Evolutionary conservation across 208 protist genomes (phyloP).

Genomic region (Zelonia costaricensis): DNA sequence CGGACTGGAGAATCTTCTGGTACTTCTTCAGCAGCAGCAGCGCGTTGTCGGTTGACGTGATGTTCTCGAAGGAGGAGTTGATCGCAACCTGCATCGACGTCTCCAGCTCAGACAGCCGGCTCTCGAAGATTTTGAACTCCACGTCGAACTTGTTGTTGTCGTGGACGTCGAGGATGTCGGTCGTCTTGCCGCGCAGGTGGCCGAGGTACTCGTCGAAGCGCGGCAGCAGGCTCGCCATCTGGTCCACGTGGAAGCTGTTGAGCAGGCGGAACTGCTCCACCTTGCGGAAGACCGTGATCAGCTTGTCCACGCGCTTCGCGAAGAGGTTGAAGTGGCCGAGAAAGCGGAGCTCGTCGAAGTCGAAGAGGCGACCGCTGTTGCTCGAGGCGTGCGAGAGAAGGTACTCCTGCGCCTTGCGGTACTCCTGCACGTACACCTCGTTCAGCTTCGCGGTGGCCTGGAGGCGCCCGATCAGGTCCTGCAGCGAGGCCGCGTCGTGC

Average conservation of each 20-base stretch:
- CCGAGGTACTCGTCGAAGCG: conserved; percentile 94
- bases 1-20: conserved; percentile 91
- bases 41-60: conserved; percentile 93
- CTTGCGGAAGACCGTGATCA: conserved; percentile 96
- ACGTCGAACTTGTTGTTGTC: conserved; percentile 95
- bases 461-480: conserved; percentile 82
- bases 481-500: conserved; percentile 63
- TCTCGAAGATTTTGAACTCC: conserved; percentile 96
- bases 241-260: conserved; percentile 92
- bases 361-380: conserved; percentile 69
- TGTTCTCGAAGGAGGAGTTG: conserved; percentile 96
- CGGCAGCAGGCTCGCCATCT: conserved; percentile 93
- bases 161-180: conserved; percentile 96
- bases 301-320: conserved; percentile 95
- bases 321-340: conserved; percentile 98
- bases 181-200: conserved; percentile 91
- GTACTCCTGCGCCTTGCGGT: conserved; percentile 89
- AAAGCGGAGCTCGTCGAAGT: conserved; percentile 96
- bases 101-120: conserved; percentile 94
- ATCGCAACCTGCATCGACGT: conserved; percentile 95
- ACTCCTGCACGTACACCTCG: conserved; percentile 93
- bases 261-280: conserved; percentile 97
- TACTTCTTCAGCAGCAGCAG: conserved; percentile 94
- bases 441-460: conserved; percentile 92
- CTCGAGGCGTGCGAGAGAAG: conserved; percentile 67